These are phyloP conservation scores for Citrus hindsii DNA, from an alignment of 345 rosid genomes.

Conservation along the genomic window DNA sequence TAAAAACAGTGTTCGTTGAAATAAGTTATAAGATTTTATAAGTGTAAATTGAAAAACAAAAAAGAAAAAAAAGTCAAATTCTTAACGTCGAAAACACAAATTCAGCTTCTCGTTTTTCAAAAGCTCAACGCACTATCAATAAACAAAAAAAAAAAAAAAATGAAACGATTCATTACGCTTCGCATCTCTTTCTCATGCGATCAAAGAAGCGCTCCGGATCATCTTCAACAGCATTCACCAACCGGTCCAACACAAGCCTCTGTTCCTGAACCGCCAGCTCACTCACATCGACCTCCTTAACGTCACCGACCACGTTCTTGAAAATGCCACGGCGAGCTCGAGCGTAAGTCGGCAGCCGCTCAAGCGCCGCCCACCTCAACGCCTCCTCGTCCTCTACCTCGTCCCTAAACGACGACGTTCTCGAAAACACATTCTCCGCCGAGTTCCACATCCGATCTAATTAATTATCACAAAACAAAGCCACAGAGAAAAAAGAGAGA, in stretches of 20 bases:
- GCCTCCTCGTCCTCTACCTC: conserved; percentile 72
- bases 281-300: conserved; percentile 61
- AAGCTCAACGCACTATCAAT: neutral
- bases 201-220: conserved; percentile 86
- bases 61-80: too few relatives aligned
- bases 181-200: conserved; percentile 71
- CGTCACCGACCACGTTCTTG: conserved; percentile 61
- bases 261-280: conserved; percentile 69
- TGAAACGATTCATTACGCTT: conserved; percentile 46
- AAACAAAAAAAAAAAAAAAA: too few relatives aligned
- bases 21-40: too few relatives aligned
- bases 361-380: conserved; percentile 87
- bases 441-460: conserved; percentile 75
- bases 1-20: too few relatives aligned
- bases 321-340: conserved; percentile 79
- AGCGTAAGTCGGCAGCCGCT: conserved; percentile 78
- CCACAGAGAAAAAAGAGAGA: neutral
- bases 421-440: conserved; percentile 67
- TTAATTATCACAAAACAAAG: neutral
- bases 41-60: too few relatives aligned
- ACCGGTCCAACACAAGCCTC: conserved; percentile 67
- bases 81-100: neutral
- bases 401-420: conserved; percentile 62
- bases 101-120: neutral
- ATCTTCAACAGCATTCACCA: conserved; percentile 67